Conservation (phyloP, 2,329 filamentous ascomycete genomes). For the Neopestalotiopsis sp. region DNA sequence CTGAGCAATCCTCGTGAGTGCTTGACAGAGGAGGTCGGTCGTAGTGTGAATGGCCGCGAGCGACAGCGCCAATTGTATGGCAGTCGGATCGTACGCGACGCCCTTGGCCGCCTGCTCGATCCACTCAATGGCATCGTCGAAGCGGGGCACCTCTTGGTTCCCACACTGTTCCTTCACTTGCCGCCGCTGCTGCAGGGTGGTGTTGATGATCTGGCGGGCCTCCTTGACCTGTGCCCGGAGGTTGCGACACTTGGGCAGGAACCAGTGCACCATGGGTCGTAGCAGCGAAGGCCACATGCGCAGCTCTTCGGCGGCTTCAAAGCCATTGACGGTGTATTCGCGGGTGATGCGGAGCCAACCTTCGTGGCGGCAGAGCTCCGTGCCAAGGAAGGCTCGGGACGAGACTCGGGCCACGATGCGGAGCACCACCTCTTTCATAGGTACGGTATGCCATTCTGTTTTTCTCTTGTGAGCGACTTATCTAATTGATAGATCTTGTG, state of each 20-base stretch:
- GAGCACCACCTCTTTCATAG: not conserved
- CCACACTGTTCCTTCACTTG: not conserved
- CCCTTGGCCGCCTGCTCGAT: not conserved
- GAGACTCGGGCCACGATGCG: constrained; percentile 2
- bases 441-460: constrained; percentile 13
- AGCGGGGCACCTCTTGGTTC: not conserved
- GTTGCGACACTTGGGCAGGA: constrained; percentile 8
- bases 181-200: not conserved
- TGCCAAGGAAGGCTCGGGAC: constrained; percentile 11
- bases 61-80: not conserved
- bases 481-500: too few relatives aligned
- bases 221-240: not conserved
- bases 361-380: constrained; percentile 3
- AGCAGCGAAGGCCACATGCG: not conserved
- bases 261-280: not conserved
- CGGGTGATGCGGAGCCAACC: constrained; percentile 4
- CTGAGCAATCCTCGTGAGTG: not conserved
- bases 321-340: constrained; percentile 4
- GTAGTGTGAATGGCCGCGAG: constrained; percentile 14
- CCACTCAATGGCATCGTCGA: constrained; percentile 8
- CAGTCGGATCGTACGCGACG: not conserved
- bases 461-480: too few relatives aligned
- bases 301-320: constrained; percentile 6
- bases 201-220: not conserved
- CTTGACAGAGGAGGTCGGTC: constrained; percentile 3